Evolutionary conservation across 73 alveolate genomes (phyloP).

Genomic region (Diophrys sp.): DNA sequence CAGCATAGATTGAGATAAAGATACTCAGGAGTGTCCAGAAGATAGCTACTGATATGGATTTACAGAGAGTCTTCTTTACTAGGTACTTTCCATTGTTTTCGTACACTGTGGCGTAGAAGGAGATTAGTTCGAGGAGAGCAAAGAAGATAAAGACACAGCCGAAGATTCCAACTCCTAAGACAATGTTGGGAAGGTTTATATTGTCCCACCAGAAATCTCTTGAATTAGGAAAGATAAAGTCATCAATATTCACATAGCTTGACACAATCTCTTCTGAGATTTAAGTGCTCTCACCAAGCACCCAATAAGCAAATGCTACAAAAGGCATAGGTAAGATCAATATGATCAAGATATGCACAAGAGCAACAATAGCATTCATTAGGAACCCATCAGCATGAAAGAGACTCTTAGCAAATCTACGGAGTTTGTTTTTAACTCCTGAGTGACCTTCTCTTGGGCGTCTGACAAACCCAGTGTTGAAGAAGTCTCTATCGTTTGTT

Average conservation of each 20-base stretch:
- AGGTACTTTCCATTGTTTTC: constrained; percentile 20
- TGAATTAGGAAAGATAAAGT: constrained; percentile 1
- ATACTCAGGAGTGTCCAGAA: constrained; percentile 5
- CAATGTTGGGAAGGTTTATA: neutral
- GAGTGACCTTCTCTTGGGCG: neutral
- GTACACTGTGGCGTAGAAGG: constrained; percentile 17
- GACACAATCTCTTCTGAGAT: neutral
- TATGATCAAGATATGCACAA: neutral
- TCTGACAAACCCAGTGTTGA: constrained; percentile 2
- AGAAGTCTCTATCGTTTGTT: neutral
- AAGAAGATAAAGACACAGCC: neutral
- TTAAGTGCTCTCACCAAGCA: neutral
- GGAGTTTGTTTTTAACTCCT: neutral
- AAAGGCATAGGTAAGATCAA: neutral
- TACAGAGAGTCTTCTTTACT: neutral
- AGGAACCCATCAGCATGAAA: neutral
- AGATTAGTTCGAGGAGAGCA: constrained; percentile 12
- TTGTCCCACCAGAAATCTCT: constrained; percentile 16
- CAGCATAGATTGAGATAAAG: neutral
- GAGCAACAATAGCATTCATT: neutral
- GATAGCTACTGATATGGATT: neutral
- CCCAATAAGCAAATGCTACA: neutral
- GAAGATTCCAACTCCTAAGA: neutral
- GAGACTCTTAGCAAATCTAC: neutral
- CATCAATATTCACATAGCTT: neutral